Evolutionary conservation across 306 rosid genomes (phyloP).

Genomic region (Acacia acuminata): DNA sequence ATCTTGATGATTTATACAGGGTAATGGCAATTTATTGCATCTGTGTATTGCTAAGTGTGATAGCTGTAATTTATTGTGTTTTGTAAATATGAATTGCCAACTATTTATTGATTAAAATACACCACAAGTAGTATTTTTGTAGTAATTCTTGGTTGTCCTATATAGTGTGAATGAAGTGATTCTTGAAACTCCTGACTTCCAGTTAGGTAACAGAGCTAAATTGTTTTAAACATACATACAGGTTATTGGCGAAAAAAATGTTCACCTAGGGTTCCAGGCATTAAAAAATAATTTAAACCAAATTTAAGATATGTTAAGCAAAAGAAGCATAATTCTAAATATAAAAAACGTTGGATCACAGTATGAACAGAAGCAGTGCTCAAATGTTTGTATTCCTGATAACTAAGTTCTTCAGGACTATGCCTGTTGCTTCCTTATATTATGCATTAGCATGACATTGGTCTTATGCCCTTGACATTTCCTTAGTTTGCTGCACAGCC

Average conservation of each 20-base stretch:
- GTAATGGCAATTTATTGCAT: slow-evolving; percentile 52
- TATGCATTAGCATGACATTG: not conserved
- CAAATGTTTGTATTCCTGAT: not conserved
- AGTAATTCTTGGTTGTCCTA: slow-evolving; percentile 1
- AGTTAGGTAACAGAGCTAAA: not conserved
- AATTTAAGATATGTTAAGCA: not conserved
- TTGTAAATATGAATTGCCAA: not conserved
- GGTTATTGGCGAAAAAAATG: not conserved
- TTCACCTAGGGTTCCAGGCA: not conserved
- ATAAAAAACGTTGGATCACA: not conserved
- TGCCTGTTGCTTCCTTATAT: not conserved
- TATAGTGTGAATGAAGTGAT: not conserved
- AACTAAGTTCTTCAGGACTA: not conserved
- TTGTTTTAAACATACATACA: not conserved
- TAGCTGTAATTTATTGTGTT: not conserved
- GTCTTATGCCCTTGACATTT: not conserved
- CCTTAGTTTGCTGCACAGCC: not conserved
- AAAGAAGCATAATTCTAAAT: not conserved
- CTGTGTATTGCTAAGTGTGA: not conserved
- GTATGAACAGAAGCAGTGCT: not conserved
- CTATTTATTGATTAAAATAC: not conserved
- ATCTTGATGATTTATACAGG: slow-evolving; percentile 74
- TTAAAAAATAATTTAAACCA: not conserved
- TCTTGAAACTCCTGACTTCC: not conserved
- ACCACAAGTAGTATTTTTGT: not conserved